A percentile compares a stretch with the other conserved stretches of the same genome.
Evolutionary conservation across 805 yeast genomes (phyloP).

Genomic region (Teunomyces gatunensis): DNA sequence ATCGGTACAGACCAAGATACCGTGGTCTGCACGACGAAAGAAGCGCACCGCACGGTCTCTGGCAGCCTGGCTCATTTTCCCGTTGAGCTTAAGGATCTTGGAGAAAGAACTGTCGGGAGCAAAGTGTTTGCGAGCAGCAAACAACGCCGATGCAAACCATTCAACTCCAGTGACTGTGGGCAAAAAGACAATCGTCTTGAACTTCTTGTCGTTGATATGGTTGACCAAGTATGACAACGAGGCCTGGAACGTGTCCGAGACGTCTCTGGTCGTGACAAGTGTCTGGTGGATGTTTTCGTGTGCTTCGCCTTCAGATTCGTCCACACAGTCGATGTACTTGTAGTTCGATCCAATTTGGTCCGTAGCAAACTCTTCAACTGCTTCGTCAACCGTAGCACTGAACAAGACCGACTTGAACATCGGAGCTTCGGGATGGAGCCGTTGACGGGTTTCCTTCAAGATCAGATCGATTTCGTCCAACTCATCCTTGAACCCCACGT

Average conservation of each 20-base stretch:
- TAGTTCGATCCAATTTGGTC: constrained; percentile 51
- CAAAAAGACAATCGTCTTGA: constrained; percentile 80
- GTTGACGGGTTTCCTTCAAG: constrained; percentile 37
- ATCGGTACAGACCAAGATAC: constrained; percentile 79
- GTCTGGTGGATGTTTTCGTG: constrained; percentile 78
- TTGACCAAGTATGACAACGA: constrained; percentile 50
- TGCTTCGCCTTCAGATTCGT: constrained; percentile 64
- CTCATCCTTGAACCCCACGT: constrained; percentile 72
- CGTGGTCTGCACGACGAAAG: constrained; percentile 49
- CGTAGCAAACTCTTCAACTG: constrained; percentile 65
- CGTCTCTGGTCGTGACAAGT: constrained; percentile 50
- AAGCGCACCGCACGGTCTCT: constrained; percentile 59
- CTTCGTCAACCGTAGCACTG: constrained; percentile 81
- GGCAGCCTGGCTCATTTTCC: constrained; percentile 65
- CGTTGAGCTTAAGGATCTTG: constrained; percentile 51
- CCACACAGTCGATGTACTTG: constrained; percentile 70
- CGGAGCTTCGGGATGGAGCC: constrained; percentile 16
- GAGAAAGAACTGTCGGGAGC: constrained; percentile 22
- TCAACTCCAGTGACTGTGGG: constrained; percentile 75
- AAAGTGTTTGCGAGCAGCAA: constrained; percentile 11
- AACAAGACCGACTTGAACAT: constrained; percentile 68
- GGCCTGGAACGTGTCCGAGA: constrained; percentile 60
- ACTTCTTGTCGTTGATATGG: constrained; percentile 37
- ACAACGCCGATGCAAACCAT: constrained; percentile 46
- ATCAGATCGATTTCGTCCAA: constrained; percentile 54